phyloP scores from a whole-genome alignment of 176 grass and related monocot species.

The Hsuehochloa calcarea region DNA sequence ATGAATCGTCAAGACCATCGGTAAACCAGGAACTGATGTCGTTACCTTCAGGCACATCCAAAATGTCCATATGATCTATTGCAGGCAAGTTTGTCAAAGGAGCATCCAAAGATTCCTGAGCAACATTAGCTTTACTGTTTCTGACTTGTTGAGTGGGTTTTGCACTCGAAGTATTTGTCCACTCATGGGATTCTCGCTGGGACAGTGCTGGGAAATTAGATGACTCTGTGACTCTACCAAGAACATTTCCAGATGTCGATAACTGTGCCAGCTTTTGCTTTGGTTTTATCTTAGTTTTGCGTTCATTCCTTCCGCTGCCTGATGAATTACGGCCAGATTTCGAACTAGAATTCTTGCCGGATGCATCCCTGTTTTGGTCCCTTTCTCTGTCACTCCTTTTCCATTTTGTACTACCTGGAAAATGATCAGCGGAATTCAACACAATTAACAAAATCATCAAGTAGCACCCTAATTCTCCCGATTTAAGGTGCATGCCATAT shows the following conservation, averaged over 20 bases:
- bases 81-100: constrained; percentile 8
- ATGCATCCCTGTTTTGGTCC: constrained; percentile 54
- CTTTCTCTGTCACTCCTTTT: constrained; percentile 61
- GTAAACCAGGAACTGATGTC: constrained; percentile 58
- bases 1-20: constrained; percentile 37
- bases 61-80: constrained; percentile 46
- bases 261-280: constrained; percentile 78
- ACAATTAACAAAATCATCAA: constrained; percentile 36
- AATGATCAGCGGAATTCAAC: constrained; percentile 8
- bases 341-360: constrained; percentile 41
- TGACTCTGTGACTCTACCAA: constrained; percentile 47
- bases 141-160: constrained; percentile 40
- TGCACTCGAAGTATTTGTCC: not conserved
- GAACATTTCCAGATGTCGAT: constrained; percentile 59
- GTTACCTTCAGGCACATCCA: constrained; percentile 55
- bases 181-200: constrained; percentile 15
- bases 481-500: constrained; percentile 11
- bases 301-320: constrained; percentile 52
- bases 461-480: constrained; percentile 38
- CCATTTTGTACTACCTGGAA: constrained; percentile 52
- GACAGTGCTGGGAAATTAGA: constrained; percentile 16
- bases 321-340: constrained; percentile 58
- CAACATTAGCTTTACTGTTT: constrained; percentile 24
- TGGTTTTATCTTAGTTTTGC: constrained; percentile 71
- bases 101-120: constrained; percentile 25